These are phyloP conservation scores for Kwoniella sp. DNA, from an alignment of 768 basidiomycete genomes.

Conservation along the genomic window DNA sequence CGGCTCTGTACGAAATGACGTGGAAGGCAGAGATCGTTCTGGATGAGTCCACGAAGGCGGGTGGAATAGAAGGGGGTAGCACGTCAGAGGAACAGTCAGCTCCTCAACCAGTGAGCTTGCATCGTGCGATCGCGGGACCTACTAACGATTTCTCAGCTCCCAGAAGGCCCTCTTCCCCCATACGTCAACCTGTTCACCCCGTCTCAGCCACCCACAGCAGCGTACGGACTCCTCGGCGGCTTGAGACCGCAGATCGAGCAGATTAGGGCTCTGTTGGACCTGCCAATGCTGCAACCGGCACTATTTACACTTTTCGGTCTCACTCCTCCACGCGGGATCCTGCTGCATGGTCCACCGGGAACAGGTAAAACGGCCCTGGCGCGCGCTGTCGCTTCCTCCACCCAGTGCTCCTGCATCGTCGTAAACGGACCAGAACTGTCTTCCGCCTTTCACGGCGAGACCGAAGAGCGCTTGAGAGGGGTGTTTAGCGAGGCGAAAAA, in stretches of 20 bases:
- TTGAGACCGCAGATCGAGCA: conserved; percentile 78
- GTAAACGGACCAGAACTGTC: conserved; percentile 94
- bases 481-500: conserved; percentile 79
- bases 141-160: not conserved
- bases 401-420: conserved; percentile 75
- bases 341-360: conserved; percentile 92
- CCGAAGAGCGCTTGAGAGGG: conserved; percentile 80
- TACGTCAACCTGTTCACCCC: conserved; percentile 50
- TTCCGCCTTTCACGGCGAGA: conserved; percentile 95
- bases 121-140: not conserved
- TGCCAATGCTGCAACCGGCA: conserved; percentile 76
- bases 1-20: conserved; percentile 23
- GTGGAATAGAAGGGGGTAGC: not conserved
- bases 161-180: conserved; percentile 30
- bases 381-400: conserved; percentile 80
- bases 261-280: conserved; percentile 78
- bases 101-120: not conserved
- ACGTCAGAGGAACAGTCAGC: not conserved
- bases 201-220: conserved; percentile 41
- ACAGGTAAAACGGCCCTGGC: conserved; percentile 98
- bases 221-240: conserved; percentile 83
- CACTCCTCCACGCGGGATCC: conserved; percentile 92
- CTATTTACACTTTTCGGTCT: conserved; percentile 76
- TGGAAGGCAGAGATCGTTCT: conserved; percentile 31
- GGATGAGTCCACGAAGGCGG: not conserved